A percentile compares a stretch with the other conserved stretches of the same genome.
phyloP scores from a whole-genome alignment of 2,329 filamentous ascomycete genomes.

The Pezicula rhizophila region DNA sequence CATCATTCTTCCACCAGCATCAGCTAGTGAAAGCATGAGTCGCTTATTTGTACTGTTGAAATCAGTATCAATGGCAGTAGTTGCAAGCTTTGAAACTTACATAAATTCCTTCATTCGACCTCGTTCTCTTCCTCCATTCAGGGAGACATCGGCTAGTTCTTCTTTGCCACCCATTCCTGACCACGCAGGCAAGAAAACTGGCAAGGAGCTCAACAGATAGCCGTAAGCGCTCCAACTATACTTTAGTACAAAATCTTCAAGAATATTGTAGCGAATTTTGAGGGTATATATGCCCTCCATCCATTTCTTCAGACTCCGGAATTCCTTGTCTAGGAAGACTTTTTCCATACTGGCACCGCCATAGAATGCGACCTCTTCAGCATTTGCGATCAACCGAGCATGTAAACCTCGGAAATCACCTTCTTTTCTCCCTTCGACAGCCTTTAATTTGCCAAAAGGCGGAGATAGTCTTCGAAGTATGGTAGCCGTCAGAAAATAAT shows the following conservation, averaged over 20 bases:
- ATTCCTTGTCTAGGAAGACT: slow-evolving; percentile 83
- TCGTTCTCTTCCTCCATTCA: slow-evolving; percentile 60
- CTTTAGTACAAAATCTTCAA: slow-evolving; percentile 96
- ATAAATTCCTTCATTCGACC: slow-evolving; percentile 98
- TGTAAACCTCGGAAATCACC: slow-evolving; percentile 92
- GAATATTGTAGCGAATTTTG: slow-evolving; percentile 97
- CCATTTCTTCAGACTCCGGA: slow-evolving; percentile 87
- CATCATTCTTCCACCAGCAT: slow-evolving; percentile 98
- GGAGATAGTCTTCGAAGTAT: slow-evolving; percentile 83
- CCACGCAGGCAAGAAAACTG: slow-evolving; percentile 92
- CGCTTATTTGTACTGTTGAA: slow-evolving; percentile 75
- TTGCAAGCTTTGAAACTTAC: background rate
- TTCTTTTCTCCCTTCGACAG: slow-evolving; percentile 89
- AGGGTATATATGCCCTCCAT: slow-evolving; percentile 98
- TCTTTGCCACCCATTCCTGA: slow-evolving; percentile 72
- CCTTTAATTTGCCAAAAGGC: slow-evolving; percentile 94
- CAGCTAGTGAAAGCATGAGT: slow-evolving; percentile 93
- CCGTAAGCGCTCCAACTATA: slow-evolving; percentile 99
- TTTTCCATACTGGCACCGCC: slow-evolving; percentile 94
- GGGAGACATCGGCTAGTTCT: slow-evolving; percentile 51
- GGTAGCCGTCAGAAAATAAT: slow-evolving; percentile 91
- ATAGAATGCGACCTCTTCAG: slow-evolving; percentile 96
- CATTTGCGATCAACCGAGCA: slow-evolving; percentile 88
- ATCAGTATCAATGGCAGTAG: background rate
- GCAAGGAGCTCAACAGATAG: slow-evolving; percentile 86